phyloP scores from a whole-genome alignment of 2,329 filamentous ascomycete species.

The Paraphoma sp. region DNA sequence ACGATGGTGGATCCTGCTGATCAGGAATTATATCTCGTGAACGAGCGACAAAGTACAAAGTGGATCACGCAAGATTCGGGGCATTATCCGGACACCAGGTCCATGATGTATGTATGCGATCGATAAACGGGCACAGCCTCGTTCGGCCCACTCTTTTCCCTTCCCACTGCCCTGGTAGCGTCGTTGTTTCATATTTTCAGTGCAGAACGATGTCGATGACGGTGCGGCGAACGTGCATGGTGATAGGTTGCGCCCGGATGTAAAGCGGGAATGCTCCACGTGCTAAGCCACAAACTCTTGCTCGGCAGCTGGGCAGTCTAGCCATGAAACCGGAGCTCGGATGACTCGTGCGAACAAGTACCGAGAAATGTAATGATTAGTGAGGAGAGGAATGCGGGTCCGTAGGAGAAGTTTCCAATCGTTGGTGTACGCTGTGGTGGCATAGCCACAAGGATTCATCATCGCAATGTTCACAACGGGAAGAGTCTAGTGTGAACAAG shows the following conservation, averaged over 20 bases:
- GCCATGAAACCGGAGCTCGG: neutral
- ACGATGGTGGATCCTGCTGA: neutral
- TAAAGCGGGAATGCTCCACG: neutral
- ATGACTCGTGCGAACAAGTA: neutral
- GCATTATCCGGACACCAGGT: neutral
- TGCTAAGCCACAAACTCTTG: neutral
- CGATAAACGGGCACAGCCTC: slow-evolving; percentile 13
- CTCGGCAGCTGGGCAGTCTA: slow-evolving; percentile 2
- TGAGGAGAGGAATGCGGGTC: neutral
- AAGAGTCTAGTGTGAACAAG: neutral
- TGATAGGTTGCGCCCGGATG: neutral
- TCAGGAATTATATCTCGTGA: neutral
- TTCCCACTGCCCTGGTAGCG: too few species aligned
- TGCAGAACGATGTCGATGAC: neutral
- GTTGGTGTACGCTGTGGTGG: neutral
- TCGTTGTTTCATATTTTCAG: neutral
- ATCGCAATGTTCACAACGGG: neutral
- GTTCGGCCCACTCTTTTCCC: slow-evolving; percentile 9
- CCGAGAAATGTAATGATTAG: neutral
- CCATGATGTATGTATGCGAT: slow-evolving; percentile 3
- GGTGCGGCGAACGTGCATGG: neutral
- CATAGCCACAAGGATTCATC: slow-evolving; percentile 14
- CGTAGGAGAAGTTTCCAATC: neutral
- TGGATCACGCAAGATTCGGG: neutral
- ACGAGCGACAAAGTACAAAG: neutral